Base-by-base conservation (phyloP, 2,329 filamentous ascomycete genomes). In the Ophiostoma pallidulum region DNA sequence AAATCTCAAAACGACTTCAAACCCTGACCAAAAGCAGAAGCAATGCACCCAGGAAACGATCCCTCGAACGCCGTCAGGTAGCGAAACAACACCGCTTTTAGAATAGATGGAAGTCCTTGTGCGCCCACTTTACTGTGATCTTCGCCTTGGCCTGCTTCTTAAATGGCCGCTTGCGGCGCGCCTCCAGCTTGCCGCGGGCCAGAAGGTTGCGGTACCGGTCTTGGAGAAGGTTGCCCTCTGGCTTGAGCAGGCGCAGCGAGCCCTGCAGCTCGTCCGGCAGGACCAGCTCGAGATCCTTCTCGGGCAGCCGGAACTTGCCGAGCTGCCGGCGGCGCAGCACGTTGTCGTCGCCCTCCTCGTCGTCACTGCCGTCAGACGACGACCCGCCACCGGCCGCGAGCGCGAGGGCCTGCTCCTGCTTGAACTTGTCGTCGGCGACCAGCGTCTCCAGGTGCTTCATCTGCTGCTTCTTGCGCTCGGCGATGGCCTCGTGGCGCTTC, bases 61-160 rank as follows among this genome's bases (percentile, higher is more conserved):
- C n/a, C n/a, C n/a, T n/a, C n/a, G n/a, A n/a, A n/a, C n/a, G n/a
- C n/a, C n/a, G n/a, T n/a, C n/a, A n/a, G n/a, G n/a, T n/a, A n/a
- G n/a, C n/a, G n/a, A 39, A 26, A 37, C n/a, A 37, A 28, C 5
- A 28, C 24, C 14, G n/a, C n/a, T n/a, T n/a, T 24, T 48, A 56
- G 16, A 56, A 54, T 47, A 86, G 66, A 57, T 72, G 75, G 66
- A 95, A 98, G 64, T 98, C 92, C 74, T 98, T 98, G 72, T 95
- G 86, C 38, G 83, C 80, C 92, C 92, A 98, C 69, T 97, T 98
- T 77, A 97, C 92, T 7, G 88, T 95, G 44, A 81, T 67, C 64
- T 86, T 87, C 57, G 72, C 81, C 74, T 82, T 90, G 54, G 79
- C 78, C 72, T 92, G 86, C 75, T 86, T 94, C 59, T 76, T 77